Evolutionary conservation across 495 filamentous ascomycete species (phyloP).

Genomic region (Neurospora cerealis): DNA sequence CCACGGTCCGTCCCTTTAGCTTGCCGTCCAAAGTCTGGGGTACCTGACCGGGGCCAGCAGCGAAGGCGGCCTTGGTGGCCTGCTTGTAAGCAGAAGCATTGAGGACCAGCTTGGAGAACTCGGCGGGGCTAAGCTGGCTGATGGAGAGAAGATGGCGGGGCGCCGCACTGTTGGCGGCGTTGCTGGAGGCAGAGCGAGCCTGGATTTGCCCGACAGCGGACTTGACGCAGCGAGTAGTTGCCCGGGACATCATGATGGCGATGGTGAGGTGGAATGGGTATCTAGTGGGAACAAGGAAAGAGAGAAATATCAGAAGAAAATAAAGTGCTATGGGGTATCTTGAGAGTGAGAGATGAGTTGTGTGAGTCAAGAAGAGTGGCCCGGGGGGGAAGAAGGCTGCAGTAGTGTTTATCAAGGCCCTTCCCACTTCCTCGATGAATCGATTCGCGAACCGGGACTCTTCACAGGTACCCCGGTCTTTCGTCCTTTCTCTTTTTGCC

Average conservation of each 20-base stretch:
- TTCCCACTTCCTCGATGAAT: neutral
- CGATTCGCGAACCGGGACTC: neutral
- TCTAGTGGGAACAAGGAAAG: neutral
- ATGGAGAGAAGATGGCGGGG: constrained; percentile 86
- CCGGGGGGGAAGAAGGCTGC: neutral
- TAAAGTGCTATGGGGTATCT: neutral
- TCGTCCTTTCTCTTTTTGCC: neutral
- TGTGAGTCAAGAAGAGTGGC: neutral
- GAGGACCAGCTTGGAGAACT: constrained; percentile 71
- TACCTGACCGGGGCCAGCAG: constrained; percentile 16
- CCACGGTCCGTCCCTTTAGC: constrained; percentile 65
- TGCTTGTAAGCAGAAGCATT: constrained; percentile 70
- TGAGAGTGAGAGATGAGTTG: neutral
- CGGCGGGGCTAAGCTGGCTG: constrained; percentile 66
- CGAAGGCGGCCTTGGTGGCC: constrained; percentile 60
- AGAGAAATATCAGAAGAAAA: neutral
- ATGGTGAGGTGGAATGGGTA: neutral
- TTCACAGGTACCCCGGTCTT: neutral
- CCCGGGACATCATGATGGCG: constrained; percentile 16
- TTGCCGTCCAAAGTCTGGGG: constrained; percentile 43
- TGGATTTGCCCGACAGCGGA: constrained; percentile 15
- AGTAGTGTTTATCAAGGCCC: neutral
- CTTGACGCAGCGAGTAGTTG: constrained; percentile 15
- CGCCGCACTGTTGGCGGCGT: constrained; percentile 7
- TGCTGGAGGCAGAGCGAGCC: constrained; percentile 16